These are phyloP conservation scores for Zygnema cylindricum DNA, from an alignment of 139 green algal species.

Conservation along the genomic window DNA sequence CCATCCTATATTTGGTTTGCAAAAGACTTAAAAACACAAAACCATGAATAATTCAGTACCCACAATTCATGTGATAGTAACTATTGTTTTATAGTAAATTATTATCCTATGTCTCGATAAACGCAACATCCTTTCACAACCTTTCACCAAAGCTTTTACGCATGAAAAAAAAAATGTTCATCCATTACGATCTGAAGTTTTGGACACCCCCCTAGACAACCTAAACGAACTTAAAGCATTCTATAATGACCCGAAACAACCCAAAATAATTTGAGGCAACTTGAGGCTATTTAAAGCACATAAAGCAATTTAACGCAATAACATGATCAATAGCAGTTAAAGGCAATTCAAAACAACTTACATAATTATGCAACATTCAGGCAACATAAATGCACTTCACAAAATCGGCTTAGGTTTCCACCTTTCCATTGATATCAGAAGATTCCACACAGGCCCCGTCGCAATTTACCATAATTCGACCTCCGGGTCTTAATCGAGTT, in stretches of 20 bases:
- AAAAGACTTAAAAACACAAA: too few species aligned
- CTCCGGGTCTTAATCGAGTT: constrained; percentile 1
- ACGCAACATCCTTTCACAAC: too few species aligned
- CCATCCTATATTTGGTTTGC: too few species aligned
- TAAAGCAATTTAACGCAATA: not conserved
- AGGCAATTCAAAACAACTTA: not conserved
- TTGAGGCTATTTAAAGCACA: not conserved
- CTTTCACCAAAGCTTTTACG: not conserved
- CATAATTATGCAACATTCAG: not conserved
- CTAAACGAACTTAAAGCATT: too few species aligned
- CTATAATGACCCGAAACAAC: not conserved
- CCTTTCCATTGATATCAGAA: constrained; percentile 2
- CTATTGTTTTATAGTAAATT: too few species aligned
- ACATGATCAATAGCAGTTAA: not conserved
- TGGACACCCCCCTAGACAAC: too few species aligned
- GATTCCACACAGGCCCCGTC: constrained; percentile 27
- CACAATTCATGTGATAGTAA: too few species aligned
- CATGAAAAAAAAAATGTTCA: not conserved
- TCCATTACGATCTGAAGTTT: not conserved
- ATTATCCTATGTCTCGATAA: too few species aligned
- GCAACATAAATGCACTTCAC: not conserved
- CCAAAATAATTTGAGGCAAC: too few species aligned
- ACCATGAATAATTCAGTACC: too few species aligned
- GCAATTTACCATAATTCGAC: constrained; percentile 45
- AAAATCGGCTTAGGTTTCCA: not conserved